These are phyloP conservation scores for Suillus luteus DNA, from an alignment of 768 basidiomycete species.

Conservation along the genomic window DNA sequence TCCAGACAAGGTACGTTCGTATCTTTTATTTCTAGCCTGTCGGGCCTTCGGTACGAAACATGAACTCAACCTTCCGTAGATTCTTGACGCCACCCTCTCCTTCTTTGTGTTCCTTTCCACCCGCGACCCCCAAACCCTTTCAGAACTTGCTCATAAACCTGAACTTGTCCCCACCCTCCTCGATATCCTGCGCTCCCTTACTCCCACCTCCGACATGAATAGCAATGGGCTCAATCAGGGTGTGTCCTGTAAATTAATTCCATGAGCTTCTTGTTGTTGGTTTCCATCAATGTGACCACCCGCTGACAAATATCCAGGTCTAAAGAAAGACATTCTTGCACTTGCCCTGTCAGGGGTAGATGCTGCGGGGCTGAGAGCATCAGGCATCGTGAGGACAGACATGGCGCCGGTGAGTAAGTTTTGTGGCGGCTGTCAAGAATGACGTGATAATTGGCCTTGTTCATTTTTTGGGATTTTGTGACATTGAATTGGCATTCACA, in stretches of 20 bases:
- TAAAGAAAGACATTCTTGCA: slow-evolving; percentile 52
- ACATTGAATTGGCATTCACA: slow-evolving; percentile 38
- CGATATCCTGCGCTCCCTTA: slow-evolving; percentile 37
- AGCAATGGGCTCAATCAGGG: slow-evolving; percentile 2
- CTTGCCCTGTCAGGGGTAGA: slow-evolving; percentile 36
- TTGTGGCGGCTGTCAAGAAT: neutral
- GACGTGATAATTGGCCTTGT: neutral
- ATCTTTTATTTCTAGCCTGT: neutral
- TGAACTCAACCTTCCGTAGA: slow-evolving; percentile 36
- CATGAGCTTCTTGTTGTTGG: neutral
- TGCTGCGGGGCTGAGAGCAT: slow-evolving; percentile 49
- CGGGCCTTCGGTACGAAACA: neutral
- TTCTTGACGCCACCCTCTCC: slow-evolving; percentile 63
- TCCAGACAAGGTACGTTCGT: slow-evolving; percentile 56
- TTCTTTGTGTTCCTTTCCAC: slow-evolving; percentile 67
- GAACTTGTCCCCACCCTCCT: slow-evolving; percentile 46
- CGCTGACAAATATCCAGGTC: slow-evolving; percentile 11
- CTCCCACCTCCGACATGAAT: neutral
- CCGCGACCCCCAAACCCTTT: slow-evolving; percentile 54
- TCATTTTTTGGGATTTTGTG: slow-evolving; percentile 4
- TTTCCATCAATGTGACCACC: neutral
- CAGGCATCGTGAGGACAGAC: slow-evolving; percentile 61
- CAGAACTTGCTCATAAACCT: slow-evolving; percentile 49
- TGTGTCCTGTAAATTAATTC: neutral
- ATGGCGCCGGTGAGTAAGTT: slow-evolving; percentile 47